Evolutionary conservation across 2,329 filamentous ascomycete species (phyloP).

Genomic region (Pseudonectria foliicola): DNA sequence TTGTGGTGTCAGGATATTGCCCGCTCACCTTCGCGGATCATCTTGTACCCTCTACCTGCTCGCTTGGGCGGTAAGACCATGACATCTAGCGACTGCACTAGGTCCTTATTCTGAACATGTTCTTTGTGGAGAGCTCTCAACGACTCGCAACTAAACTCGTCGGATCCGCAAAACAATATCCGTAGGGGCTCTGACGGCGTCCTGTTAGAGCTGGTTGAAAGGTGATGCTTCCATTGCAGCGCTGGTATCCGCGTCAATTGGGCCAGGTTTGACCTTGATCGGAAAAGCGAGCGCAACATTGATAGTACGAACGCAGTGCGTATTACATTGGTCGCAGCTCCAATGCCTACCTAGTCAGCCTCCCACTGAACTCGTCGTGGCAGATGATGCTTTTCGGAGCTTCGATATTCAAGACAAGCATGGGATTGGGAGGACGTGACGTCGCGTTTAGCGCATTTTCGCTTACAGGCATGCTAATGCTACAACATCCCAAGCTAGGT

Average conservation of each 20-base stretch:
- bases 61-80: slow-evolving; percentile 73
- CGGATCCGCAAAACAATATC: slow-evolving; percentile 91
- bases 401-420: not conserved
- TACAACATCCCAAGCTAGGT: too few species aligned
- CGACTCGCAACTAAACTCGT: slow-evolving; percentile 78
- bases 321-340: too few species aligned
- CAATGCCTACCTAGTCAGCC: not conserved
- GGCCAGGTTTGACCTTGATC: slow-evolving; percentile 5
- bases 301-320: not conserved
- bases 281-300: slow-evolving; percentile 15
- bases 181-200: slow-evolving; percentile 54
- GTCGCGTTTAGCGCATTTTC: slow-evolving; percentile 29
- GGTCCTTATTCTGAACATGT: slow-evolving; percentile 39
- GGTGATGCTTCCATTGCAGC: slow-evolving; percentile 7
- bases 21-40: slow-evolving; percentile 53
- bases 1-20: not conserved
- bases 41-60: slow-evolving; percentile 68
- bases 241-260: not conserved
- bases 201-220: slow-evolving; percentile 11
- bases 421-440: not conserved
- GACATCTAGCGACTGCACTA: slow-evolving; percentile 75
- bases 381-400: not conserved
- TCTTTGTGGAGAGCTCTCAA: slow-evolving; percentile 62
- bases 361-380: not conserved
- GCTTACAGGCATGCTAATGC: slow-evolving; percentile 26